A percentile compares a stretch with the other conserved stretches of the same genome.
Evolutionary conservation across 208 protist genomes (phyloP).

Genomic region (Tritrichomonas foetus): DNA sequence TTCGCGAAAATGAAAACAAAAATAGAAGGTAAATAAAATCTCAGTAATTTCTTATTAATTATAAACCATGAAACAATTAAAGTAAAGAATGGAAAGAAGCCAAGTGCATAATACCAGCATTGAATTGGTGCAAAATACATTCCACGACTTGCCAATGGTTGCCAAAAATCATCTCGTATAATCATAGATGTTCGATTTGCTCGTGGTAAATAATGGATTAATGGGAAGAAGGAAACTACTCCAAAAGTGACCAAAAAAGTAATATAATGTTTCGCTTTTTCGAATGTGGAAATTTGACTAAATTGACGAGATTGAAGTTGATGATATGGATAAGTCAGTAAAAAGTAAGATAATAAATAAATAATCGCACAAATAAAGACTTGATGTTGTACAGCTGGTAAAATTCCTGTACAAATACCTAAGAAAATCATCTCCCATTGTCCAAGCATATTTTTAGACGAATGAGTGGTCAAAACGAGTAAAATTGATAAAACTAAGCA

Average conservation of each 20-base stretch:
- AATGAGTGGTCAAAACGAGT: background rate
- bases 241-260: background rate
- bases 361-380: background rate
- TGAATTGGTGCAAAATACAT: background rate
- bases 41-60: too few species aligned
- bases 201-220: slow-evolving; percentile 10
- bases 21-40: background rate
- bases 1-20: background rate
- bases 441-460: background rate
- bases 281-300: too few species aligned
- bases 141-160: background rate
- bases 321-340: background rate
- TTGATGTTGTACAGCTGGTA: background rate
- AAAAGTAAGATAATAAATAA: background rate
- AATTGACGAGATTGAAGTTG: too few species aligned
- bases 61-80: background rate
- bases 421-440: background rate
- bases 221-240: background rate
- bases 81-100: background rate
- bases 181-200: background rate
- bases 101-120: background rate
- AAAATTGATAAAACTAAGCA: background rate
- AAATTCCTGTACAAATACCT: background rate
- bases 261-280: too few species aligned
- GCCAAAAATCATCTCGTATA: background rate